phyloP scores from a whole-genome alignment of 2,329 filamentous ascomycete genomes.

The Talaromyces piceae region DNA sequence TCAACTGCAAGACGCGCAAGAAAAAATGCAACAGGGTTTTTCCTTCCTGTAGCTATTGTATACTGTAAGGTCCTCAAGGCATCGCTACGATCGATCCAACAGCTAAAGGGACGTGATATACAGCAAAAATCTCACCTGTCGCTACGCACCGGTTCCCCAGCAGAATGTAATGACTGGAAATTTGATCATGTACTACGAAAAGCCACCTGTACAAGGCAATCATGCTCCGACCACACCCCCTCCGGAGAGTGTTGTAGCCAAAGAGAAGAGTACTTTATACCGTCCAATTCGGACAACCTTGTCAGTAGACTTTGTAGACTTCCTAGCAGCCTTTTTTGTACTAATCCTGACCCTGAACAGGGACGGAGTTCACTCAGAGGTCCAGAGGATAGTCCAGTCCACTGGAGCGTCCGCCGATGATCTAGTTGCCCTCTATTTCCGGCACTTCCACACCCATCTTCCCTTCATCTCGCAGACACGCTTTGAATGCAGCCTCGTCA shows the following conservation, averaged over 20 bases:
- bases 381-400: slow-evolving; percentile 1
- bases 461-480: not conserved
- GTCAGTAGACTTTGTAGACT: not conserved
- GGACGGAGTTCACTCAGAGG: not conserved
- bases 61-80: not conserved
- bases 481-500: not conserved
- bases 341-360: too few relatives aligned
- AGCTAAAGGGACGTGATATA: not conserved
- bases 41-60: slow-evolving; percentile 3
- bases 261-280: not conserved
- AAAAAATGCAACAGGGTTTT: slow-evolving; percentile 2
- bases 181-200: not conserved
- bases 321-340: too few relatives aligned
- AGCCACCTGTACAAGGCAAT: not conserved
- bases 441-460: not conserved
- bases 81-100: not conserved
- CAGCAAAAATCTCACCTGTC: not conserved
- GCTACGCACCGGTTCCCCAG: not conserved
- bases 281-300: not conserved
- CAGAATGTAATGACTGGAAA: not conserved
- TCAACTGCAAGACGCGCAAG: slow-evolving; percentile 3
- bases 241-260: not conserved
- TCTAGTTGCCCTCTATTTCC: not conserved
- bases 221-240: not conserved
- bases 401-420: slow-evolving; percentile 1